phyloP scores from a whole-genome alignment of 2,329 filamentous ascomycete species.

The Paecilomyces variotii region DNA sequence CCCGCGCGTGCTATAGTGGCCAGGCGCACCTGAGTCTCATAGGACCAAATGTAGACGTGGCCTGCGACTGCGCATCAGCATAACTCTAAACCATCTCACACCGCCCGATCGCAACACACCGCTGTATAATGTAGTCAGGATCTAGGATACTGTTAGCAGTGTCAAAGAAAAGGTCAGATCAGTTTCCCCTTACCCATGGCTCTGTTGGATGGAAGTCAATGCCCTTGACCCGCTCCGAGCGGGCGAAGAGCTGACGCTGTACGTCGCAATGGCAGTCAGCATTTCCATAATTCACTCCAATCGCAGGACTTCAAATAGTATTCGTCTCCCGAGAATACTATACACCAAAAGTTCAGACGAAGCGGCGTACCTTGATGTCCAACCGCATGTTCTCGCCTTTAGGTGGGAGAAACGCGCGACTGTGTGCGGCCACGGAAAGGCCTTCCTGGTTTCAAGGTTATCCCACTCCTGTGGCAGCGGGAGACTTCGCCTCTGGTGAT shows the following conservation, averaged over 20 bases:
- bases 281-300: background rate
- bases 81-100: slow-evolving; percentile 5
- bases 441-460: slow-evolving; percentile 1
- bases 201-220: slow-evolving; percentile 96
- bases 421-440: slow-evolving; percentile 6
- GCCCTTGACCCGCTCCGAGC: slow-evolving; percentile 92
- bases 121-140: slow-evolving; percentile 90
- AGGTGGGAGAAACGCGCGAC: slow-evolving; percentile 3
- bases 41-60: slow-evolving; percentile 99
- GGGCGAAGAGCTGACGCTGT: slow-evolving; percentile 73
- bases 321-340: background rate
- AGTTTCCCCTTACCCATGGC: slow-evolving; percentile 63
- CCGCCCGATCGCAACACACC: slow-evolving; percentile 48
- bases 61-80: slow-evolving; percentile 43
- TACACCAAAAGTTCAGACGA: background rate
- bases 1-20: background rate
- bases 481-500: background rate
- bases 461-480: background rate
- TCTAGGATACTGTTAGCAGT: slow-evolving; percentile 35
- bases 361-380: slow-evolving; percentile 48
- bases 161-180: background rate
- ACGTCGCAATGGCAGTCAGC: slow-evolving; percentile 33
- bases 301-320: background rate
- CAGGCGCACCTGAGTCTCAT: slow-evolving; percentile 66
- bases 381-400: slow-evolving; percentile 45